Percentiles rank a stretch among this genome's conserved stretches.
Conservation (phyloP, 2,329 filamentous ascomycete genomes). For the Periconia sp. region DNA sequence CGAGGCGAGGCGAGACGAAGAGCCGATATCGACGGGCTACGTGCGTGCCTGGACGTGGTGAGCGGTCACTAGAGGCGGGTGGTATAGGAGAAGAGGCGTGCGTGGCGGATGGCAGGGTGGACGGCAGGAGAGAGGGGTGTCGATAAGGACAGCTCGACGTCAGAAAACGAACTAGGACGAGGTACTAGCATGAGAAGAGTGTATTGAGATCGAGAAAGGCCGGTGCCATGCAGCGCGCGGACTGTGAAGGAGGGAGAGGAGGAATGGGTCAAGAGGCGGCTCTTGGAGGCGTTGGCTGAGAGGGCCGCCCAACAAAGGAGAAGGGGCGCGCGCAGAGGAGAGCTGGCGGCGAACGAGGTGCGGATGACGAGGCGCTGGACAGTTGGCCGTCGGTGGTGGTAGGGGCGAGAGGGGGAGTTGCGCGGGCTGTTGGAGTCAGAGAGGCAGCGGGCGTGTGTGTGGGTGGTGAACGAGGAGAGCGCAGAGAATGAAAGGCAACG, state of each 20-base stretch:
- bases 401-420: constrained; percentile 22
- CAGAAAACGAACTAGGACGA: constrained; percentile 19
- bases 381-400: constrained; percentile 14
- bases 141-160: constrained; percentile 27
- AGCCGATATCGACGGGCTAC: constrained; percentile 24
- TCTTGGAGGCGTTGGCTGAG: constrained; percentile 28
- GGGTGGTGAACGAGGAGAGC: constrained; percentile 16
- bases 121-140: constrained; percentile 21
- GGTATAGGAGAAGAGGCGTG: constrained; percentile 32
- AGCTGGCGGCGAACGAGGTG: constrained; percentile 17
- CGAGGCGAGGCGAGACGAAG: constrained; percentile 33
- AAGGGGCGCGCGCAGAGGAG: constrained; percentile 24
- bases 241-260: constrained; percentile 23
- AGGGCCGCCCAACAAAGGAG: constrained; percentile 34
- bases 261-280: constrained; percentile 31
- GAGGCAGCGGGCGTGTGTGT: constrained; percentile 25
- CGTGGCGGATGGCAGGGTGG: constrained; percentile 32
- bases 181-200: constrained; percentile 24
- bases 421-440: constrained; percentile 31
- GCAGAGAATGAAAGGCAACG: constrained; percentile 15
- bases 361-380: constrained; percentile 23
- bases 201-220: constrained; percentile 18
- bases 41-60: constrained; percentile 13
- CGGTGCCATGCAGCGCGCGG: constrained; percentile 31
- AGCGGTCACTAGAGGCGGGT: constrained; percentile 15